Base-by-base conservation (phyloP, 164 flowering plant species). In the Nelumbo lutea region DNA sequence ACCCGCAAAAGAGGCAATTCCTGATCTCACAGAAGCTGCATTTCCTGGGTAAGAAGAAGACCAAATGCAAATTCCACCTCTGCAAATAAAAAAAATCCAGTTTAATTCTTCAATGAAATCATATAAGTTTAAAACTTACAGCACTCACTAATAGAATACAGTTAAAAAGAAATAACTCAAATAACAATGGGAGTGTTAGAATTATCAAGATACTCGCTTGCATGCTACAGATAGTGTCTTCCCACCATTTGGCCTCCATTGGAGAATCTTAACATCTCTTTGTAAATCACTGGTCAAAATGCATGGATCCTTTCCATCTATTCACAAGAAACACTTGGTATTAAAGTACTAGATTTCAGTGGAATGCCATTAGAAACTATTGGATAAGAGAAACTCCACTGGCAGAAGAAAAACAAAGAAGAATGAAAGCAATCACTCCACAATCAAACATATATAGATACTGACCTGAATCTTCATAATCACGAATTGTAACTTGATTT, bases 211-310 rank as follows among this genome's bases (percentile, higher is more conserved):
- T 73, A 83, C 94, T 86, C 48, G 79, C 98, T 83, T 90, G 97
- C 99, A 95, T 72, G 91, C 94, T 52, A 95, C 95, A 72, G 97
- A 72, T 67, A 95, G 95, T 61, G 89, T 83, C 80, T 66, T 95
- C 72, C 97, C 99, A 14, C 96, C 91, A 85, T 95, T 92, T 64
- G 99, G 97, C 80, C 99, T 85, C 97, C 97, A 95, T 70, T 84
- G 91, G 71, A 90, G 80, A 78, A 75, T 78, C 73, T 83, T 89
- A 70, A 90, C 82, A 73, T 78, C 83, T 75, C 83, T 83, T 72
- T 92, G 99, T 27, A 80, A 84, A 27, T 90, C 99, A 79, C 83
- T 76, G 7, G 79, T 78, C 83, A 95, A 79, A 68, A 86, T 76
- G 75, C 81, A 85, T 8, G 93, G 85, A 68, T 86, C 88, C 80